Evolutionary conservation across 371 early-diverging fungal genomes (phyloP), one percentile per base, ranked within the genome.

Genomic region (Smittium culicis): DNA sequence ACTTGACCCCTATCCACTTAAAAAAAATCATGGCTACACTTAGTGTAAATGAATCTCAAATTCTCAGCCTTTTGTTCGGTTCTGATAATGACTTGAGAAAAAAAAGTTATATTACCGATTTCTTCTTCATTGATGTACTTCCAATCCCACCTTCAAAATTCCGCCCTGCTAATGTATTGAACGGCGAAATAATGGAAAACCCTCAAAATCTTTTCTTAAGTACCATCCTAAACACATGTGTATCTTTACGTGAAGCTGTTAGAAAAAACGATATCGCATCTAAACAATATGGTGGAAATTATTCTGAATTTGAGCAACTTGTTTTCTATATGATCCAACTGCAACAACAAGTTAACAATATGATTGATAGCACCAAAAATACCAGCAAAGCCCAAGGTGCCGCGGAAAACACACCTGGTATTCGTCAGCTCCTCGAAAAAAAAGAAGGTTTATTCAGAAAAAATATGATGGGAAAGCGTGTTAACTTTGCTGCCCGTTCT

Each of bases 391-490:
- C 73, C 27, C 82, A 81, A 25, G 82, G 85, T 65, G 83, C 85
- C 69, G 73, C 80, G 66, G 68, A 74, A 11, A 78, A 82, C 0
- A 85, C 93, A 24, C 85, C 90, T 11, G 98, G 98, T 72, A 91
- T 98, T 65, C 90, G 94, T 58, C 98, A 99, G 79, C 77, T 96
- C 11, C 80, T 99, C 61, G 99, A 99, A 79, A 99, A 98, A 90
- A 99, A 99, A 83, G 99, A 99, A 75, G 99, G 99, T 72, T 79
- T 99, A 57, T 99, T 99, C 84, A 84, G 99, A 66, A 96, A 92
- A 81, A 96, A 99, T 78, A 98, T 99, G 92, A 99, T 99, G 99
- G 99, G 99, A 66, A 99, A 99, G 81, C 90, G 99, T 79, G 99
- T 99, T 75, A 99, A 99, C 82, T 99, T 89, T 77, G 95, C 98